phyloP scores from a whole-genome alignment of 1,284 basidiomycete species.

The Apiotrichum gracile region DNA sequence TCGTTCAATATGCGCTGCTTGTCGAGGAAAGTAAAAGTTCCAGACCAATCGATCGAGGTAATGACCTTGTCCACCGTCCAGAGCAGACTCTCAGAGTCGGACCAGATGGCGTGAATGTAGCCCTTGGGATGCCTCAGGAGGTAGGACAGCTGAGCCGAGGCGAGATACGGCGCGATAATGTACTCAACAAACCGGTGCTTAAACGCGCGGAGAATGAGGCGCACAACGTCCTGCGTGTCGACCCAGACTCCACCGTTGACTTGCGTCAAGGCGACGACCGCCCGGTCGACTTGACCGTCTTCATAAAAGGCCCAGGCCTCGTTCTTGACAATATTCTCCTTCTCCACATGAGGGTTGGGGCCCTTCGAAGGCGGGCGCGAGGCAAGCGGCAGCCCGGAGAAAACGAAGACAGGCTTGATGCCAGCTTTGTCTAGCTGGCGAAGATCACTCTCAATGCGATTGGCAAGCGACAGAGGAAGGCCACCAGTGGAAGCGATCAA shows the following conservation, averaged over 20 bases:
- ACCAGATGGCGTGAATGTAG: constrained; percentile 93
- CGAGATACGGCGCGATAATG: constrained; percentile 88
- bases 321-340: constrained; percentile 45
- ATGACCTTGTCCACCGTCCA: constrained; percentile 91
- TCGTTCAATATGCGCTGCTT: constrained; percentile 73
- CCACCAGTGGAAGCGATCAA: constrained; percentile 91
- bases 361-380: constrained; percentile 57
- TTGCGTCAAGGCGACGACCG: constrained; percentile 73
- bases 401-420: constrained; percentile 97
- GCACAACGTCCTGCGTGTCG: constrained; percentile 80
- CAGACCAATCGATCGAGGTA: constrained; percentile 70
- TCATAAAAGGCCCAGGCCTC: constrained; percentile 90
- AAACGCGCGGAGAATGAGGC: constrained; percentile 85
- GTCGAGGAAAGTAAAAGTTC: constrained; percentile 73
- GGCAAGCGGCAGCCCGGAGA: constrained; percentile 65
- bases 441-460: constrained; percentile 85
- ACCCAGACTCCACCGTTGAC: constrained; percentile 55
- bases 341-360: constrained; percentile 55
- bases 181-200: constrained; percentile 94
- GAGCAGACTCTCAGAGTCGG: constrained; percentile 80
- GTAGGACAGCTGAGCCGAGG: constrained; percentile 93
- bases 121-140: constrained; percentile 86
- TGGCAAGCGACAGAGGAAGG: constrained; percentile 74
- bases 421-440: constrained; percentile 79
- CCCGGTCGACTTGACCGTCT: constrained; percentile 75